Base-by-base conservation (phyloP, 2,329 filamentous ascomycete species). In the Cladosporium oxysporum region DNA sequence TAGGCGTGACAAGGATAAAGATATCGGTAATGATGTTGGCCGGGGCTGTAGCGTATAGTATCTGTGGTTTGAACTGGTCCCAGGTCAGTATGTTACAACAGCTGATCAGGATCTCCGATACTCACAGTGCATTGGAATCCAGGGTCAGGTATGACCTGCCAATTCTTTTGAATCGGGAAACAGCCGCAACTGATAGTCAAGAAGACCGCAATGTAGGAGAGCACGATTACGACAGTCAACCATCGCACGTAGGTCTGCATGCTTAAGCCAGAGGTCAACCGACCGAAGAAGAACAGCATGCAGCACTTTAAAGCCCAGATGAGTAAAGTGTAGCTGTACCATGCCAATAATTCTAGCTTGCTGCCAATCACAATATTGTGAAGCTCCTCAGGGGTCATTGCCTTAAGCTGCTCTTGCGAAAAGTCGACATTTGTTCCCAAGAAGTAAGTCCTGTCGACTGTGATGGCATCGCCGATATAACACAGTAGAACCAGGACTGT, bases 321-420 rank as follows among this genome's bases (percentile, higher is more conserved):
- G 11, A 69, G 63, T 1, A 63, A 62, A 1, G 58, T 67, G 41
- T 71, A 71, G 44, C 67, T 67, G 29, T 71, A 81, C 80, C 79
- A 81, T 0, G 79, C 79, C 0, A 75, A 66, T 16, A 81, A 69
- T 58, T 81, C 70, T 7, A 79, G 69, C 23, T 79, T 79, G 0
- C 77, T 80, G 1, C 79, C 79, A 21, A 70, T 64, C 0, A 64
- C 66, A 14, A 78, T 71, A 1, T 76, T 70, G 1, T 66, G 55
- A 5, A 79, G 69, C 10, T 81, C 75, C 0, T 62, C 47, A 0
- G 70, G 31, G 5, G 72, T 75, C 5, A 80, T 64, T 66, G 65
- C 63, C 7, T 61, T 61, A 18, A 75, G 64, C 50, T 69, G 66
- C n/a, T 59, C 65, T n/a, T 62, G 53, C 1, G 64, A 68, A 35